Evolutionary conservation across 1,284 basidiomycete species (phyloP), one percentile per base, ranked within the genome.

Genomic region (Rhodotorula sp.): DNA sequence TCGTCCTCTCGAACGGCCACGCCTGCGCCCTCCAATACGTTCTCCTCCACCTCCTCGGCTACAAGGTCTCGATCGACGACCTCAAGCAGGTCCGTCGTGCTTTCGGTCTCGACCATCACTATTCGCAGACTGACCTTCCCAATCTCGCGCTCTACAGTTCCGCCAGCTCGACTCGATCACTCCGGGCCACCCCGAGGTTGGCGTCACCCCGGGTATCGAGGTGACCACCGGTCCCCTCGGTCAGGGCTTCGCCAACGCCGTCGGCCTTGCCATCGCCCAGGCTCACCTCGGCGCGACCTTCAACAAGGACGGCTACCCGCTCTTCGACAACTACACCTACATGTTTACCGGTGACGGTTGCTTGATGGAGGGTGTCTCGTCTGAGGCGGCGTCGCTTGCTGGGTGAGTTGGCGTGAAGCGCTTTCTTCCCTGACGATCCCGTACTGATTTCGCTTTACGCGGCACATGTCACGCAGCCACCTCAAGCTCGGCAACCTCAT

Each of bases 161-260:
- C 75, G 79, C 65, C 93, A 97, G 82, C 81, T 97, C 70, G 90
- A 89, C 81, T 95, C 92, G 50, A 85, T 89, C 80, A 95, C 93
- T 61, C 92, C 92, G 42, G 94, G 94, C 79, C 74, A 76, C 72
- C 74, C 74, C 50, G 94, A 97, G 82, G 85, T 88, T 68, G 87
- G 88, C 71, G 90, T 94, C 82, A 94, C 93, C 34, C 91, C 93
- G 77, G 94, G 94, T 79, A 88, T 97, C 74, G 94, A 97, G 84
- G 93, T 97, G 75, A 97, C 94, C 78, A 97, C 95, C 68, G 95
- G 94, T 74, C 94, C 95, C 72, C 89, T 97, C 49, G 94, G 94
- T 62, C 94, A 97, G 83, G 93, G 93, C 63, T 91, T 97, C 81
- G 88, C 91, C 78, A 96, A 94, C 82, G 91, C 88, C 72, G 92